Base-by-base conservation (phyloP, 768 basidiomycete species). In the Sporobolomyces pararoseus region DNA sequence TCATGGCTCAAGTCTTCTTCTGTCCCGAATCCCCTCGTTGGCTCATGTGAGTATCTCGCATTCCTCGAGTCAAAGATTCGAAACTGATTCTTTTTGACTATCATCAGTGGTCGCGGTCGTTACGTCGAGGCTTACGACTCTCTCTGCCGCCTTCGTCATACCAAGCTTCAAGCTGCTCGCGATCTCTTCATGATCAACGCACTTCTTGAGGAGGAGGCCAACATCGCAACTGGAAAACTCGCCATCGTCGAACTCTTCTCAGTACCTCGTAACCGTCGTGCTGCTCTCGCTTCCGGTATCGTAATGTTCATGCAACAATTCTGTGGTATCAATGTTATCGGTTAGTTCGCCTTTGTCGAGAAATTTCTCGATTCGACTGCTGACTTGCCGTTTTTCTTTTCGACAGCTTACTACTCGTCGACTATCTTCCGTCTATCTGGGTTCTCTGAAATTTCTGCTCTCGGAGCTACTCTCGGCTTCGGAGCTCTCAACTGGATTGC, bases 261-360 rank as follows among this genome's bases (percentile, higher is more conserved):
- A 39, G 78, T 80, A 51, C 80, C 81, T n/a, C 78, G 82, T 29
- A 72, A 72, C 63, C 83, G 88, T 54, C 83, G 88, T 49, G 88
- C 87, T 1, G 80, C 84, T 1, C 77, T 85, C 50, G 88, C 85
- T 0, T 84, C 84, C 25, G 83, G 69, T 44, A 80, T 87, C 61
- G 86, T 89, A 75, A 89, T 88, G 87, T 87, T 91, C 77, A 81
- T 81, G 79, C 65, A 63, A 62, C 61, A 54, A 49, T 69, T 70
- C 65, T 76, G 77, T 53, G 89, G 89, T 63, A 86, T 90, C 80
- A 89, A 90, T 50, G 68, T 61, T 46, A 61, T 61, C 46, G 58
- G 47, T 65, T 12, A 44, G 63, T 46, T 32, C 19, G n/a, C n/a
- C n/a, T n/a, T n/a, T n/a, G n/a, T n/a, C n/a, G n/a, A n/a, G n/a